phyloP scores from a whole-genome alignment of 2,329 filamentous ascomycete genomes.

The Hypoxylon sp. region DNA sequence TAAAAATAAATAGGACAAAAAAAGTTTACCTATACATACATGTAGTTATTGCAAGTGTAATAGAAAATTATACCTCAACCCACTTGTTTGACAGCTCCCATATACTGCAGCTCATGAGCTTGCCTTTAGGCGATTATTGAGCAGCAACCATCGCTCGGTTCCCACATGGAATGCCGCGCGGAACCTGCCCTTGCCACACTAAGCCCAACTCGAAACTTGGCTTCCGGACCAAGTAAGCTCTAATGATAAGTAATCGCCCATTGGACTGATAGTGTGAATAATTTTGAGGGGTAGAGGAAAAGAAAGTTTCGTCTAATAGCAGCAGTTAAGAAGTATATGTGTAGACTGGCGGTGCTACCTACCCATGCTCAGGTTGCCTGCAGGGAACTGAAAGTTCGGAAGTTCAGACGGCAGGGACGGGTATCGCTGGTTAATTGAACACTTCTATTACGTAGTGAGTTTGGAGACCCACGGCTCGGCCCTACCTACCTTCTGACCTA shows the following conservation, averaged over 20 bases:
- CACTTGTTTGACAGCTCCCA: neutral
- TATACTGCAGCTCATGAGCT: neutral
- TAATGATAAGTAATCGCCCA: neutral
- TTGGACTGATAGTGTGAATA: neutral
- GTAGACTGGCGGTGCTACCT: constrained; percentile 34
- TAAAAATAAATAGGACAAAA: too few relatives aligned
- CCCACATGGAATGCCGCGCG: constrained; percentile 5
- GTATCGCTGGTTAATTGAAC: constrained; percentile 17
- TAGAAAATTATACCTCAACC: constrained; percentile 19
- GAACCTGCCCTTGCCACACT: constrained; percentile 7
- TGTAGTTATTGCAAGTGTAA: constrained; percentile 3
- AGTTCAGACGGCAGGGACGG: constrained; percentile 19
- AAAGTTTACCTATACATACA: too few relatives aligned
- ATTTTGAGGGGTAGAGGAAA: constrained; percentile 8
- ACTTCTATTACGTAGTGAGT: constrained; percentile 25
- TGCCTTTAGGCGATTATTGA: neutral
- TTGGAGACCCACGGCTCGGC: constrained; percentile 24
- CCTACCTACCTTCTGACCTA: constrained; percentile 3
- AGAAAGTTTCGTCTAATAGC: constrained; percentile 32
- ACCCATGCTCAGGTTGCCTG: constrained; percentile 42
- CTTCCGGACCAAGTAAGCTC: neutral
- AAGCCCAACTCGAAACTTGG: constrained; percentile 10
- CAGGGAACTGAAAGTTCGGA: constrained; percentile 40
- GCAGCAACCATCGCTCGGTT: neutral
- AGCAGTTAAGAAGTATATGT: constrained; percentile 28